phyloP scores from a whole-genome alignment of 2,329 filamentous ascomycete genomes.

The Botrytis elliptica region DNA sequence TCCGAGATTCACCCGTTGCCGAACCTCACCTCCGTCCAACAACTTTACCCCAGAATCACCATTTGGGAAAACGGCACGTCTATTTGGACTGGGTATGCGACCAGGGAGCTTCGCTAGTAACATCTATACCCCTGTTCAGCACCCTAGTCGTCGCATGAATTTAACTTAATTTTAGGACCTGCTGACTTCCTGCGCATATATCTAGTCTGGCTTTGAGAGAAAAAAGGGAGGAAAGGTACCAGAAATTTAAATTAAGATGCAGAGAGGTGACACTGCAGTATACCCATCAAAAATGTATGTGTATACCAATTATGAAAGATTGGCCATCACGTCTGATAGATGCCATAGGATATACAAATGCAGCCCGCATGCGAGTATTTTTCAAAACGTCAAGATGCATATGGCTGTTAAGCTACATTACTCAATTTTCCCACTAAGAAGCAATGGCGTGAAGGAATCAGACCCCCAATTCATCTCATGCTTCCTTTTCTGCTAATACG shows the following conservation, averaged over 20 bases:
- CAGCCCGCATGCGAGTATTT: background rate
- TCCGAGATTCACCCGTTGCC: background rate
- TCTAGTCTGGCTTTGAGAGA: background rate
- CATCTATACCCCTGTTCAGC: background rate
- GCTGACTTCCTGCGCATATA: background rate
- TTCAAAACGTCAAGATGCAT: background rate
- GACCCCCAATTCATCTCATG: background rate
- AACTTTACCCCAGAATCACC: background rate
- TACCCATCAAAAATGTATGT: background rate
- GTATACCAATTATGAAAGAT: background rate
- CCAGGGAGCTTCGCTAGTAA: background rate
- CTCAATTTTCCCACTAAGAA: background rate
- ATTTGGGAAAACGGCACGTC: background rate
- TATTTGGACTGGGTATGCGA: background rate
- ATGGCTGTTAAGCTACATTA: background rate
- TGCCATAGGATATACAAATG: background rate
- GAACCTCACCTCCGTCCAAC: background rate
- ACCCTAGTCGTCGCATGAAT: background rate
- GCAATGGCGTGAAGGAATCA: background rate
- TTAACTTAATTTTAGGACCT: conserved; percentile 1
- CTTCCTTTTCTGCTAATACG: background rate
- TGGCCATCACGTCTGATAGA: background rate
- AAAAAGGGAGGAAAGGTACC: background rate
- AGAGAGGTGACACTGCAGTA: background rate
- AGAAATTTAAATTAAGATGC: background rate